A percentile compares a stretch with the other conserved stretches of the same genome.
Evolutionary conservation across 2,329 filamentous ascomycete genomes (phyloP).

Genomic region (Penicillium sp.): DNA sequence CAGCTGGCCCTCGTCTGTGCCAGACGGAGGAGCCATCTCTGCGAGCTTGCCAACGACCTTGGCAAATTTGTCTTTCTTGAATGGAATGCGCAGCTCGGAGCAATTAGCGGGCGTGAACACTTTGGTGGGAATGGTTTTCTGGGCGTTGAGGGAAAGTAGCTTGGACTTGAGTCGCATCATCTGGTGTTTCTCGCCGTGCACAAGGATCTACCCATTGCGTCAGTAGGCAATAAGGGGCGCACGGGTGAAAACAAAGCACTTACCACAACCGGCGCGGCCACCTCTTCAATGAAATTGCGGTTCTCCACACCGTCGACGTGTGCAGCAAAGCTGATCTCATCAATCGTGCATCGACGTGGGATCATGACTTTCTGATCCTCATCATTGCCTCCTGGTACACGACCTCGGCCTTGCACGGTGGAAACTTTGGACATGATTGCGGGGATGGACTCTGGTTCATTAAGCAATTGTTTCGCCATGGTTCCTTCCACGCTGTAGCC

Average conservation of each 20-base stretch:
- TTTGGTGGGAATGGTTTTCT: conserved; percentile 79
- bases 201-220: conserved; percentile 68
- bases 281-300: conserved; percentile 93
- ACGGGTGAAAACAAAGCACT: conserved; percentile 43
- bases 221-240: not conserved
- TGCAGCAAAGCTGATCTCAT: conserved; percentile 93
- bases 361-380: conserved; percentile 90
- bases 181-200: conserved; percentile 95
- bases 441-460: conserved; percentile 91
- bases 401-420: conserved; percentile 55
- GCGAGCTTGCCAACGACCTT: conserved; percentile 96
- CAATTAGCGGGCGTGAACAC: conserved; percentile 94
- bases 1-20: conserved; percentile 56
- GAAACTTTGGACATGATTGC: conserved; percentile 80
- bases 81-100: conserved; percentile 91
- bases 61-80: conserved; percentile 91
- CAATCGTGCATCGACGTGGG: conserved; percentile 85
- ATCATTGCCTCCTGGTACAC: conserved; percentile 61
- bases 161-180: conserved; percentile 98
- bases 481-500: conserved; percentile 98
- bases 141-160: conserved; percentile 84
- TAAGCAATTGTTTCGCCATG: conserved; percentile 94
- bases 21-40: conserved; percentile 68
- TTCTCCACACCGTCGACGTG: conserved; percentile 97
- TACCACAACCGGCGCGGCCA: conserved; percentile 88